phyloP scores from a whole-genome alignment of 768 basidiomycete species.

The Amanita pallidorosea region DNA sequence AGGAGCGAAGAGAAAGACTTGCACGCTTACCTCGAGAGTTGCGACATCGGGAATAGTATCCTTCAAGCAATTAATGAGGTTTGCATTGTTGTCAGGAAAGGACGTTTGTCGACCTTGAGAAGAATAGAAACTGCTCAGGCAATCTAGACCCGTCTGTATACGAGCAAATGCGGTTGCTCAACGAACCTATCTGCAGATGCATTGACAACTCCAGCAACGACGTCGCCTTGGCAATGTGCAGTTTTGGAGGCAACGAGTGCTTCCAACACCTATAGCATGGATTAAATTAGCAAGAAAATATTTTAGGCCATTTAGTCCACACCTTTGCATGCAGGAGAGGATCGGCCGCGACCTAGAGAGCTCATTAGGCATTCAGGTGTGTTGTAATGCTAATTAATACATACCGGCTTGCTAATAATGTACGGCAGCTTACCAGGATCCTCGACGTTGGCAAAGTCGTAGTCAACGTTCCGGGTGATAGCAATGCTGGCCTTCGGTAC shows the following conservation, averaged over 20 bases:
- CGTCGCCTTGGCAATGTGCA: slow-evolving; percentile 17
- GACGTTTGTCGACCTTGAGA: slow-evolving; percentile 79
- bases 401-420: slow-evolving; percentile 54
- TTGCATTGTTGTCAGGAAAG: slow-evolving; percentile 63
- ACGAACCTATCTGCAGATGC: slow-evolving; percentile 74
- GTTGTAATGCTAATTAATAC: slow-evolving; percentile 7
- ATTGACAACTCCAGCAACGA: slow-evolving; percentile 44
- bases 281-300: not conserved
- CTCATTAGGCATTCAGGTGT: slow-evolving; percentile 2
- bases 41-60: slow-evolving; percentile 39
- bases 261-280: slow-evolving; percentile 29
- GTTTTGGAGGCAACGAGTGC: slow-evolving; percentile 37
- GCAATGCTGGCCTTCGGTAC: slow-evolving; percentile 60
- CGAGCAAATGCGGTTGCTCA: not conserved
- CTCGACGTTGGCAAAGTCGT: slow-evolving; percentile 47
- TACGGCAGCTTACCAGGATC: slow-evolving; percentile 39
- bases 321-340: slow-evolving; percentile 39
- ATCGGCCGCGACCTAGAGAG: slow-evolving; percentile 48
- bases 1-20: not conserved
- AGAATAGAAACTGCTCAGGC: slow-evolving; percentile 59
- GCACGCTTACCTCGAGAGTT: slow-evolving; percentile 53
- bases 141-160: not conserved
- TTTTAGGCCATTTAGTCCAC: slow-evolving; percentile 7
- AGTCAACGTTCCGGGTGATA: slow-evolving; percentile 68
- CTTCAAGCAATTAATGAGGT: slow-evolving; percentile 48